Conservation (phyloP, 371 early-diverging fungal genomes). For the Batrachochytrium dendrobatidis region DNA sequence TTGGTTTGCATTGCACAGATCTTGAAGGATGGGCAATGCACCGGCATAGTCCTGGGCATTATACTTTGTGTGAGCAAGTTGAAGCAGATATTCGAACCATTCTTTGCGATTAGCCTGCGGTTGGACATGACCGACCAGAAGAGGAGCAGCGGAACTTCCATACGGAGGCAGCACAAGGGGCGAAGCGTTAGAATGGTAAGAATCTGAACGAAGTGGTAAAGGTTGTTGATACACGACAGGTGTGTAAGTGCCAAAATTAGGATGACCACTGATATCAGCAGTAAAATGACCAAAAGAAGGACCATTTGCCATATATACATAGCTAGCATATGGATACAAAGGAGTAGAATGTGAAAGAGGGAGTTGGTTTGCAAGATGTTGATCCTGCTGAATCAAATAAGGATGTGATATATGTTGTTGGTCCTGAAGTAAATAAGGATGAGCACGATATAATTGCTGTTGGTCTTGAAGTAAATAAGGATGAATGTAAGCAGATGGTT, state of each 20-base stretch:
- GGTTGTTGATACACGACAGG: slow-evolving; percentile 18
- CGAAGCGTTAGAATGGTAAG: not conserved
- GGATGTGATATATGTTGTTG: slow-evolving; percentile 1
- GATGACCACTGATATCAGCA: slow-evolving; percentile 15
- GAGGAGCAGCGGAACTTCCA: not conserved
- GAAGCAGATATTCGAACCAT: slow-evolving; percentile 19
- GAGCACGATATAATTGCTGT: not conserved
- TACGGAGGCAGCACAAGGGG: not conserved
- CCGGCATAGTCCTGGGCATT: slow-evolving; percentile 23
- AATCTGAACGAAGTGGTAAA: slow-evolving; percentile 8
- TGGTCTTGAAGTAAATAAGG: not conserved
- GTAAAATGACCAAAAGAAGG: slow-evolving; percentile 18
- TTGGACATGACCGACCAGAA: not conserved
- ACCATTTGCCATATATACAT: slow-evolving; percentile 3
- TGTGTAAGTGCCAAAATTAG: slow-evolving; percentile 12
- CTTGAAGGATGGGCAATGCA: slow-evolving; percentile 55
- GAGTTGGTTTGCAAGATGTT: not conserved
- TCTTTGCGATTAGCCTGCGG: not conserved
- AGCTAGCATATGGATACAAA: not conserved
- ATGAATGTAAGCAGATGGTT: not conserved
- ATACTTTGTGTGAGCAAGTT: slow-evolving; percentile 34
- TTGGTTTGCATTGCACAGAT: slow-evolving; percentile 54
- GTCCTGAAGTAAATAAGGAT: slow-evolving; percentile 5
- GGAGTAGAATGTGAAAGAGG: not conserved
- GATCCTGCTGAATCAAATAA: not conserved